Conservation (phyloP, 2,329 filamentous ascomycete species). For the Talaromyces sp. region DNA sequence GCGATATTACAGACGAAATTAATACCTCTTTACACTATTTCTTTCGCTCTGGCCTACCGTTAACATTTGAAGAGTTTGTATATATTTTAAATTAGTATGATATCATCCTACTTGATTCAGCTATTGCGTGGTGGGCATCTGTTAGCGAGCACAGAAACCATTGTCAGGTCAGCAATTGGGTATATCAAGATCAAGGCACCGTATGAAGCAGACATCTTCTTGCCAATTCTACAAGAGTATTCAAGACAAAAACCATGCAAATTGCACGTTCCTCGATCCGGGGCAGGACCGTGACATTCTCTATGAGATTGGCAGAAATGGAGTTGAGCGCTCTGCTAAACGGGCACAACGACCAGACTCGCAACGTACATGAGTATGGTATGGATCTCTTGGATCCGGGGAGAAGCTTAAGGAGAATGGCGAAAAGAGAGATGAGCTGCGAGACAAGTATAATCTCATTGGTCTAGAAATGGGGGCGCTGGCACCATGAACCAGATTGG, state of each 20-base stretch:
- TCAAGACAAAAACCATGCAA: neutral
- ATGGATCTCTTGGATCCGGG: neutral
- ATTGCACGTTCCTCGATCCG: slow-evolving; percentile 1
- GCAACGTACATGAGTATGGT: neutral
- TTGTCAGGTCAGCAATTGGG: slow-evolving; percentile 25
- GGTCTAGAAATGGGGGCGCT: slow-evolving; percentile 1
- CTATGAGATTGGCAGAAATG: neutral
- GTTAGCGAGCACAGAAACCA: slow-evolving; percentile 22
- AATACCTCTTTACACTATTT: neutral
- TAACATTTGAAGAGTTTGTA: neutral
- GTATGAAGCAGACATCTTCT: neutral
- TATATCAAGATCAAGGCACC: slow-evolving; percentile 1
- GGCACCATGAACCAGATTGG: neutral
- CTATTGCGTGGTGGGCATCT: slow-evolving; percentile 19
- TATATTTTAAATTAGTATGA: neutral
- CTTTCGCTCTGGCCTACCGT: neutral
- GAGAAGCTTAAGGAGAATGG: neutral
- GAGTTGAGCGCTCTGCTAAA: neutral
- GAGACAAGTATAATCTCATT: neutral
- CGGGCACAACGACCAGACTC: neutral
- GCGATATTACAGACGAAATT: neutral
- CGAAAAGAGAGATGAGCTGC: neutral
- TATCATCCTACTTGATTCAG: slow-evolving; percentile 15
- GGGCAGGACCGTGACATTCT: slow-evolving; percentile 1
- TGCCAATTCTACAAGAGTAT: slow-evolving; percentile 2